Conservation (phyloP, 2,329 filamentous ascomycete species). For the Nannizzia gypsea region DNA sequence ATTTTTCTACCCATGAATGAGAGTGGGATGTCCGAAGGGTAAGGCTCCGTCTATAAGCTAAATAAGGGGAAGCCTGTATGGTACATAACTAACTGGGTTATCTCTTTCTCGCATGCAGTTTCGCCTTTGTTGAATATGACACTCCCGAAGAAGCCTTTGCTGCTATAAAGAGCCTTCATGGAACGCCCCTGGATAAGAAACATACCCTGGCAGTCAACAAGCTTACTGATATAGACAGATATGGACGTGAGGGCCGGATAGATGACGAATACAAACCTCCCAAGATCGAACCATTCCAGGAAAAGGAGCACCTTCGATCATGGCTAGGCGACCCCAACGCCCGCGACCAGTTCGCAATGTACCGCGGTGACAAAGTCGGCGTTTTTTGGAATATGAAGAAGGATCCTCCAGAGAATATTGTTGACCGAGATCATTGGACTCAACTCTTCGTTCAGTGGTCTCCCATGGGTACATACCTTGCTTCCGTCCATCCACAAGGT, state of each 20-base stretch:
- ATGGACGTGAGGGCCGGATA: conserved; percentile 82
- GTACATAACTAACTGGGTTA: background rate
- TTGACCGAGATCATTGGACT: conserved; percentile 93
- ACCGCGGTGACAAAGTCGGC: conserved; percentile 78
- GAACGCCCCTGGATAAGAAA: conserved; percentile 85
- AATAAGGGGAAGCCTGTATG: background rate
- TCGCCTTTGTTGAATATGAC: conserved; percentile 94
- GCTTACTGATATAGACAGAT: conserved; percentile 93
- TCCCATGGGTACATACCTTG: conserved; percentile 82
- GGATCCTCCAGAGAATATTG: conserved; percentile 72
- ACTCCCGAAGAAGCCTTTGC: conserved; percentile 79
- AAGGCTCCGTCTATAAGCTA: conserved; percentile 26
- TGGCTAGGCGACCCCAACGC: conserved; percentile 83
- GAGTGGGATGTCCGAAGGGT: conserved; percentile 76
- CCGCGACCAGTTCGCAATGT: conserved; percentile 93
- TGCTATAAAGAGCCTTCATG: conserved; percentile 79
- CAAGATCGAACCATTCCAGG: conserved; percentile 68
- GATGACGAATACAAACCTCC: conserved; percentile 83
- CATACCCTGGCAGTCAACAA: conserved; percentile 96
- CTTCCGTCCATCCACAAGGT: conserved; percentile 89
- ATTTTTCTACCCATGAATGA: conserved; percentile 92
- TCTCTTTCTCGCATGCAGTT: conserved; percentile 42
- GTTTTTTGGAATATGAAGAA: conserved; percentile 99
- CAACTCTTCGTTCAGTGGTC: conserved; percentile 98
- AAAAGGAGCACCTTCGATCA: conserved; percentile 89